Base-by-base conservation (phyloP, 202 grass and related monocot species). In the Sporobolus alterniflorus region DNA sequence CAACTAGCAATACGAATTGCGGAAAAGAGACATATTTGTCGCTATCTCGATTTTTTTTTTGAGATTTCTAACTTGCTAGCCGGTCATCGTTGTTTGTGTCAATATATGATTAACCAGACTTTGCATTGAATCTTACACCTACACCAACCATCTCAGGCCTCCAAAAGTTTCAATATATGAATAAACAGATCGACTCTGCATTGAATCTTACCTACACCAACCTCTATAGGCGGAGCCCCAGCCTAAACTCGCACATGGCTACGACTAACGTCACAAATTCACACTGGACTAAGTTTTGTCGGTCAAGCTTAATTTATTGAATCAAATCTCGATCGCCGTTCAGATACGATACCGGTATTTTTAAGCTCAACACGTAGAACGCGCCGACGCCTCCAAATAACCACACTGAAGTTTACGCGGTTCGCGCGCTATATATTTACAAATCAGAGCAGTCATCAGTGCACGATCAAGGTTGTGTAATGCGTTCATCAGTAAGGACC, bases 261-360 rank as follows among this genome's bases (percentile, higher is more conserved):
- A 34, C 62, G 36, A 39, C 1, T 7, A 51, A 67, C 30, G 51
- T 66, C 65, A 39, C 31, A 40, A 52, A 78, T 1, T 34, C 29
- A 25, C 5, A n/a, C n/a, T n/a, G n/a, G 32, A 47, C 54, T 3
- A 26, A 68, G 29, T 31, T 46, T 5, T 79, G 66, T 21, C 8
- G 47, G 64, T 79, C 77, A 79, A 77, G 49, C 42, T 64, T 67
- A 67, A 44, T 55, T 68, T 68, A 79, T 20, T 39, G 31, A 33
- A 67, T 39, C 44, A 54, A 68, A 79, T 67, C 63, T 13, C 46
- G 22, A 5, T 13, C 46, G 22, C 9, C 11, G 32, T 42, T 25
- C 47, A 67, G 64, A 69, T 80, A 56, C 64, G n/a, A 55, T 56
- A 4, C 47, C n/a, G n/a, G 7, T n/a, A 66, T 52, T 64, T 67